These are phyloP conservation scores for Neurospora crassa DNA, from an alignment of 2,329 filamentous ascomycete species.

Conservation along the genomic window DNA sequence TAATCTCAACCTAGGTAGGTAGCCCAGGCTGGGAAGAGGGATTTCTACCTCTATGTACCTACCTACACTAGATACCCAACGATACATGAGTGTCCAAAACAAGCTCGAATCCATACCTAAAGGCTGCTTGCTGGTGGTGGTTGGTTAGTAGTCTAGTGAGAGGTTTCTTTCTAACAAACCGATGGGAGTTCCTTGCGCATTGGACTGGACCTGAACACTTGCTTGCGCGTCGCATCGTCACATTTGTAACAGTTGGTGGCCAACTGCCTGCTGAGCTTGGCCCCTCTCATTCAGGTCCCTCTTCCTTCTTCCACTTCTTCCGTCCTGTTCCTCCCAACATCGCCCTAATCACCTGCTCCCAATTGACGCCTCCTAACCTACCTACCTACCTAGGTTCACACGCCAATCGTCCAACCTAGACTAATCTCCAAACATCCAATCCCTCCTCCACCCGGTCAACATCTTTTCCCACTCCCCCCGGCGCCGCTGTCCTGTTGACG, in stretches of 20 bases:
- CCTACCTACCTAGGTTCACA: not conserved
- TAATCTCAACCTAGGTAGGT: not conserved
- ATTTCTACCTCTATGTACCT: not conserved
- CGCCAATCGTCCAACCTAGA: constrained; percentile 2
- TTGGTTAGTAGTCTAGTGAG: not conserved
- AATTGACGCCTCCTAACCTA: not conserved
- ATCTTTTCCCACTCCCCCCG: not conserved
- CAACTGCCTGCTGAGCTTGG: not conserved
- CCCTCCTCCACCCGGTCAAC: not conserved
- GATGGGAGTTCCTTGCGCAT: not conserved
- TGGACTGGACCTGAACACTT: not conserved
- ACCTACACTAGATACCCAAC: not conserved
- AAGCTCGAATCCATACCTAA: not conserved
- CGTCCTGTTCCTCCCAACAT: not conserved
- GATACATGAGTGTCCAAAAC: not conserved
- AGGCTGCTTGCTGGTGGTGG: not conserved
- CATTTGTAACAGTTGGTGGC: not conserved
- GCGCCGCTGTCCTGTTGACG: not conserved
- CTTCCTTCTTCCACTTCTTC: not conserved
- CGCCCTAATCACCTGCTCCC: not conserved
- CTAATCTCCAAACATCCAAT: not conserved
- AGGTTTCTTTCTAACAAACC: not conserved
- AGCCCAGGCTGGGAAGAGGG: not conserved
- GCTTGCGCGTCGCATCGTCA: constrained; percentile 1
- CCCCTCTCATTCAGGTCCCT: not conserved